These are phyloP conservation scores for Xylariales sp. DNA, from an alignment of 2,329 filamentous ascomycete genomes.

Conservation along the genomic window DNA sequence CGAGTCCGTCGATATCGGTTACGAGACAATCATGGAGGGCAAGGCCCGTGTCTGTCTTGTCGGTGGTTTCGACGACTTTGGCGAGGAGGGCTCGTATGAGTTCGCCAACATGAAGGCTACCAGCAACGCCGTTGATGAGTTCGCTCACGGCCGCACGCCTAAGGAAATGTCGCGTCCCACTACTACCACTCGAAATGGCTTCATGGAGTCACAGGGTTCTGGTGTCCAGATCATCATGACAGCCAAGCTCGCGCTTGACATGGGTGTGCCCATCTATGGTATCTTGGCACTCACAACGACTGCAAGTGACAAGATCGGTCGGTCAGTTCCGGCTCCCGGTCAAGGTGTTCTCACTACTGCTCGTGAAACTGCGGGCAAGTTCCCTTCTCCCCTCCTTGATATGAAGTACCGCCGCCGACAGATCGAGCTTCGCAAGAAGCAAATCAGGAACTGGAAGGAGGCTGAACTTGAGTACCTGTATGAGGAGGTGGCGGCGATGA, in stretches of 20 bases:
- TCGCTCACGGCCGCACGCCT: slow-evolving; percentile 90
- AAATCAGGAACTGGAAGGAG: slow-evolving; percentile 96
- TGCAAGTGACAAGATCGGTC: slow-evolving; percentile 97
- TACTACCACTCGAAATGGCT: slow-evolving; percentile 93
- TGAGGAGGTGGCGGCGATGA: slow-evolving; percentile 89
- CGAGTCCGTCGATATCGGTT: slow-evolving; percentile 95
- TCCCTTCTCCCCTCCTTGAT: slow-evolving; percentile 91
- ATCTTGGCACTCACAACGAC: slow-evolving; percentile 90
- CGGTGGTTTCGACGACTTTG: slow-evolving; percentile 98
- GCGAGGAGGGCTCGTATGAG: slow-evolving; percentile 97
- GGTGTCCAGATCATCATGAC: slow-evolving; percentile 99
- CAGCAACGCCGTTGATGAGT: slow-evolving; percentile 95
- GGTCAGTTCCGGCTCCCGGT: slow-evolving; percentile 91
- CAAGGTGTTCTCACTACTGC: slow-evolving; percentile 96
- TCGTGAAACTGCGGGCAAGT: slow-evolving; percentile 84
- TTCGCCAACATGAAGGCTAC: slow-evolving; percentile 99
- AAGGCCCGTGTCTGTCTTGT: slow-evolving; percentile 97
- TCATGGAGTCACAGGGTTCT: slow-evolving; percentile 99
- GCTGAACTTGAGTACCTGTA: slow-evolving; percentile 89
- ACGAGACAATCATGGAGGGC: slow-evolving; percentile 96
- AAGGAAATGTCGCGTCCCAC: slow-evolving; percentile 97
- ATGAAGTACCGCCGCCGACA: slow-evolving; percentile 97
- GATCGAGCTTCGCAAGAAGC: slow-evolving; percentile 86
- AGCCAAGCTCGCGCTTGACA: slow-evolving; percentile 89
- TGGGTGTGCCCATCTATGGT: slow-evolving; percentile 98